Percentiles rank a stretch among this genome's conserved stretches.
phyloP scores from a whole-genome alignment of 345 rosid genomes.

The Salix exigua region DNA sequence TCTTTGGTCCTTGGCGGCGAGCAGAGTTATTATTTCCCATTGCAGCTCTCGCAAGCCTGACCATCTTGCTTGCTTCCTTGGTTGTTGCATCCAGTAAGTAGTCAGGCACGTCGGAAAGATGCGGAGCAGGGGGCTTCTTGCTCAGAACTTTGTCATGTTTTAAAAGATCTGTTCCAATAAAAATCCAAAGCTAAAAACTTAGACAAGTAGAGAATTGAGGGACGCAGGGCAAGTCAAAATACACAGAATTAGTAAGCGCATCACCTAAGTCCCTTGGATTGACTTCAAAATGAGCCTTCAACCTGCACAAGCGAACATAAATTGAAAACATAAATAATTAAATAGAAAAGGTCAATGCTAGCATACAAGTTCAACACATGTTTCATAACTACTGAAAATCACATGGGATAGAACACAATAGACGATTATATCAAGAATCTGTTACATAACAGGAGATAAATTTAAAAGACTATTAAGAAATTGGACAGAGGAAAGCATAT shows the following conservation, averaged over 20 bases:
- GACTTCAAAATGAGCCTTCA: slow-evolving; percentile 83
- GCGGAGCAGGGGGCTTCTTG: slow-evolving; percentile 64
- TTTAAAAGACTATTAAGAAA: background rate
- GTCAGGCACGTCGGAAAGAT: slow-evolving; percentile 67
- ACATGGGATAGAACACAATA: background rate
- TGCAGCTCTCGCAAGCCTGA: slow-evolving; percentile 77
- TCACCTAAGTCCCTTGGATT: slow-evolving; percentile 79
- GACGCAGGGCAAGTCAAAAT: too few species aligned
- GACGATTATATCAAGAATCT: background rate
- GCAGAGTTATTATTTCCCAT: slow-evolving; percentile 51
- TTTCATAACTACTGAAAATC: background rate
- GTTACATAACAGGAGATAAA: background rate
- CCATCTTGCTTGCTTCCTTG: slow-evolving; percentile 81
- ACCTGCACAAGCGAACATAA: slow-evolving; percentile 38
- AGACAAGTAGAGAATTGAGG: background rate
- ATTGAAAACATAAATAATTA: background rate
- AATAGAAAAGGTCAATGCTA: background rate
- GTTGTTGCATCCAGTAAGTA: slow-evolving; percentile 71
- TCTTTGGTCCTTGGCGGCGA: slow-evolving; percentile 43
- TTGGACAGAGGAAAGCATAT: background rate
- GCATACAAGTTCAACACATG: background rate
- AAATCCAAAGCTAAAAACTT: slow-evolving; percentile 3
- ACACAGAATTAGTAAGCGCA: background rate
- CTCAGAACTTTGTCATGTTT: slow-evolving; percentile 78
- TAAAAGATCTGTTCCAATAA: slow-evolving; percentile 52